Conservation (phyloP, 1,139 yeast genomes). For the Debaryomyces robertsiae region DNA sequence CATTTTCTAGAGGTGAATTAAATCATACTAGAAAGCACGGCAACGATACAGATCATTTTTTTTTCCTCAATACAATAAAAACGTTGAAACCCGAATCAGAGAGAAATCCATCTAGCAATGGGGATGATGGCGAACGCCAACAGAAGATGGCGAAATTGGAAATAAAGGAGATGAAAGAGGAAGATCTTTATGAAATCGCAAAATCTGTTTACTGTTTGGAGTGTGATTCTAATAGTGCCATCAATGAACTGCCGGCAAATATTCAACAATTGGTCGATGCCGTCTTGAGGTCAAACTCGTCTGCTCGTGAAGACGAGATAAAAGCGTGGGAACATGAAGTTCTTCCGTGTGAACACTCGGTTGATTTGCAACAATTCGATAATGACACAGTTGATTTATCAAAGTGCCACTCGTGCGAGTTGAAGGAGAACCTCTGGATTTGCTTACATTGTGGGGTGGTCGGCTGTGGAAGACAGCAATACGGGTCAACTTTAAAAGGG, state of each 20-base stretch:
- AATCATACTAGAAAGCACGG: constrained; percentile 60
- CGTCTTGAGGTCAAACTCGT: constrained; percentile 67
- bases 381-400: constrained; percentile 35
- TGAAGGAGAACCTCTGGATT: constrained; percentile 79
- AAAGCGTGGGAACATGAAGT: constrained; percentile 93
- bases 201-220: constrained; percentile 48
- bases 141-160: constrained; percentile 73
- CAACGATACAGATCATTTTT: constrained; percentile 50
- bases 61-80: constrained; percentile 60
- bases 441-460: constrained; percentile 87
- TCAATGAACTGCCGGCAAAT: constrained; percentile 25
- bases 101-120: constrained; percentile 19
- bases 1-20: constrained; percentile 57
- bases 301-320: constrained; percentile 67
- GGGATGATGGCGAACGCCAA: constrained; percentile 38
- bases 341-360: constrained; percentile 74
- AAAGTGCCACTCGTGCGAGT: constrained; percentile 63
- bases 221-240: constrained; percentile 23
- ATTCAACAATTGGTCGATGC: constrained; percentile 41
- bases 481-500: constrained; percentile 85
- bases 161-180: constrained; percentile 67
- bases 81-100: constrained; percentile 41
- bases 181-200: constrained; percentile 60
- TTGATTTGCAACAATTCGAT: constrained; percentile 46
- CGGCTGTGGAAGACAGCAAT: constrained; percentile 92